Percentiles rank a stretch among this genome's conserved stretches.
phyloP scores from a whole-genome alignment of 176 grass and related monocot genomes.

The Panicum miliaceum region DNA sequence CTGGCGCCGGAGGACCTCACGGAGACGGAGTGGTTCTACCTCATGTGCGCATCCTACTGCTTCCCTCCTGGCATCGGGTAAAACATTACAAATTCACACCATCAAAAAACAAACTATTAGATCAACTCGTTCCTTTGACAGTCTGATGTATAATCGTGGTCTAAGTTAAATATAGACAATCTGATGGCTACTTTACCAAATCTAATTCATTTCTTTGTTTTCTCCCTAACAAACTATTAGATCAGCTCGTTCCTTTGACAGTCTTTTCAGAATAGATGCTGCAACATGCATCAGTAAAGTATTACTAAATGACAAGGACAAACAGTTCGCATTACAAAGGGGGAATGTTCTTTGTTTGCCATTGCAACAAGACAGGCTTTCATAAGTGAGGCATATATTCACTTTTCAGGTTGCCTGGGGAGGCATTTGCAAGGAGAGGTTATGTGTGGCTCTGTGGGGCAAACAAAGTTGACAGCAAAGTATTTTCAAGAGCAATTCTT shows the following conservation, averaged over 20 bases:
- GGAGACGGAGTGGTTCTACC: constrained; percentile 97
- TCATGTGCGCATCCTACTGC: constrained; percentile 89
- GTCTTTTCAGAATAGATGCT: background rate
- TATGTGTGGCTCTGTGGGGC: constrained; percentile 86
- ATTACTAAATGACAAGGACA: background rate
- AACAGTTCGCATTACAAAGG: background rate
- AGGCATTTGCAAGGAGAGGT: constrained; percentile 55
- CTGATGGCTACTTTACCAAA: too few relatives aligned
- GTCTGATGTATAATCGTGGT: too few relatives aligned
- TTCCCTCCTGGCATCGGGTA: constrained; percentile 80
- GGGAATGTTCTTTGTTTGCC: background rate
- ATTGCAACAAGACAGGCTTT: background rate
- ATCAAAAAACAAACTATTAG: too few relatives aligned
- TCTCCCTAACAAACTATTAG: background rate
- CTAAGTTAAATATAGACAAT: too few relatives aligned
- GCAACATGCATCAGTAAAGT: background rate
- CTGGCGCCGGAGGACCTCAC: constrained; percentile 93
- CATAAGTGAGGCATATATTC: background rate
- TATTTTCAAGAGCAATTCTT: constrained; percentile 87
- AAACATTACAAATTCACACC: too few relatives aligned
- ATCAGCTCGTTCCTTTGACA: background rate
- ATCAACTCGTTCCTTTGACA: too few relatives aligned
- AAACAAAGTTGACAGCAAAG: constrained; percentile 80
- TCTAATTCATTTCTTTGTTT: background rate
- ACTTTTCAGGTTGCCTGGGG: constrained; percentile 72